Base-by-base conservation (phyloP, 495 filamentous ascomycete species). In the Margaritispora aquatica region DNA sequence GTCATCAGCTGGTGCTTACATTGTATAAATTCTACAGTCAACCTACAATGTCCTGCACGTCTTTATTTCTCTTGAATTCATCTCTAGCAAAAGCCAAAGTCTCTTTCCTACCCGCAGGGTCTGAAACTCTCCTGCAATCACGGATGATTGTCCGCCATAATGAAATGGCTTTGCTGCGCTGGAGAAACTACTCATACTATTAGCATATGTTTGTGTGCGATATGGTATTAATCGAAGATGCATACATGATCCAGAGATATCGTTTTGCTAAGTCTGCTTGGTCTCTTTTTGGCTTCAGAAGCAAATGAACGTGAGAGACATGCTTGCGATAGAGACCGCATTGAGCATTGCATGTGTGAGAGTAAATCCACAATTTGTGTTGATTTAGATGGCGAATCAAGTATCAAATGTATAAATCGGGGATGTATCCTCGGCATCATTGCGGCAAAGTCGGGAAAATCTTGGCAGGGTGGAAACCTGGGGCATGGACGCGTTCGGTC, bases 11-110 rank as follows among this genome's bases (percentile, higher is more conserved):
- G 29, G 58, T 49, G 11, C 27, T 17, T 23, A 13, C 17, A 22
- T 17, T 34, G 31, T 23, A 11, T 17, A 17, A 17, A 44, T 13
- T 38, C 13, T 51, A 1, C 21, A 34, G 8, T 13, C 41, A 49
- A 71, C 82, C 21, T 74, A 88, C 86, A 62, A 88, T 62, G 68
- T 95, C 89, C 1, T 82, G 84, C 22, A 93, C 85, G 29, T 75
- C 62, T 21, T 79, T 81, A 70, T 90, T 83, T 24, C 87, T 79
- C 69, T 89, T 85, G 67, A 94, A 92, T 63, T 94, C 90, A 47
- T 77, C 73, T 13, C 89, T 80, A 26, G 87, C 90, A 75, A 88
- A 93, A 26, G 73, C 71, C 31, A 78, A 77, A 60, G 91, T 83
- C 63, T 95, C 91, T 50, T 74, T 70, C 22, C 83, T 79, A 11